Evolutionary conservation across 352 stramenopile species (phyloP), one percentile per base, ranked within the genome.

Genomic region (Globisporangium spinosum): DNA sequence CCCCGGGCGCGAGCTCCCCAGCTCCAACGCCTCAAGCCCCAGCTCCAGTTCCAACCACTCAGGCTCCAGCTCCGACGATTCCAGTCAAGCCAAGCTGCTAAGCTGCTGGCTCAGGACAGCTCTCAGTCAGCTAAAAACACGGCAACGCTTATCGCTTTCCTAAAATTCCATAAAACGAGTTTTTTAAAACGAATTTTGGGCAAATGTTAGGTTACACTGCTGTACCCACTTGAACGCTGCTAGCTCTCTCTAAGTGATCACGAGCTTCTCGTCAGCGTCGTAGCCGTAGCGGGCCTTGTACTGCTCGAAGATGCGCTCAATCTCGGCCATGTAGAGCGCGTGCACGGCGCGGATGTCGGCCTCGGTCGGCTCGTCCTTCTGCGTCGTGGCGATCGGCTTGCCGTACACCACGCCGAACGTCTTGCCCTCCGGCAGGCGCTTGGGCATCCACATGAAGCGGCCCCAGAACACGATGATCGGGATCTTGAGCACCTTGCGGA

Each of bases 241-340:
- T 15, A 40, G 34, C 12, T 40, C 12, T 49, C 40, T 49, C 40
- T 49, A 49, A 49, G 43, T 49, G n/a, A 49, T 22, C 43, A 49
- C 43, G 43, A 49, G 43, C 43, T 49, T 89, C 73, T 94, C 83
- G 61, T 90, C 83, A 22, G 89, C 76, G 64, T 90, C 80, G 65
- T 91, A 92, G 64, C 83, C 85, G 40, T 83, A 94, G 8, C 70
- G 38, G n/a, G 75, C 74, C 78, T 94, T 94, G 74, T 92, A 89
- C 66, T 87, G 70, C 49, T 68, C 61, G 47, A 92, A 94, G 35
- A 92, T 58, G 8, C 79, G 72, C 65, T 90, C 71, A 40, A 94
- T 71, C 64, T 90, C 80, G 7, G 74, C 68, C 35, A 91, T 77
- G 67, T 91, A 94, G 47, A 77, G 55, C 23, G 74, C 62, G 61